These are phyloP conservation scores for Wickerhamiella vanderwaltii DNA, from an alignment of 805 yeast genomes.

Conservation along the genomic window DNA sequence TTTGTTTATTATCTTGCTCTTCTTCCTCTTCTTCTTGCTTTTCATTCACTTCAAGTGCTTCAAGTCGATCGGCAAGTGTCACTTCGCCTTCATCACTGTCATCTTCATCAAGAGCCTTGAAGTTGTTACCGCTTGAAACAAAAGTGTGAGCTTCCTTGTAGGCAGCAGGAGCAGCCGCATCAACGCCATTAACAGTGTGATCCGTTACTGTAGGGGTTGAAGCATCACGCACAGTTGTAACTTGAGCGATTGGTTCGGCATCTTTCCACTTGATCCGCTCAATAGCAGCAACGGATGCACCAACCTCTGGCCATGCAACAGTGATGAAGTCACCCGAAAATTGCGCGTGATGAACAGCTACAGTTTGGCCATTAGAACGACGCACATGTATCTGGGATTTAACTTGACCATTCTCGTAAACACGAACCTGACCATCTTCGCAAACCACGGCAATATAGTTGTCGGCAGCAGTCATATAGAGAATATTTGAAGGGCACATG, in stretches of 20 bases:
- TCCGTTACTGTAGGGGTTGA: slow-evolving; percentile 20
- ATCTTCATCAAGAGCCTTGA: slow-evolving; percentile 22
- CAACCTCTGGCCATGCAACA: slow-evolving; percentile 27
- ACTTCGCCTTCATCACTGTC: slow-evolving; percentile 29
- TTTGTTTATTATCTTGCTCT: slow-evolving; percentile 14
- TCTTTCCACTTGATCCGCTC: slow-evolving; percentile 26
- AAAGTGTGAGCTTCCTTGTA: slow-evolving; percentile 28
- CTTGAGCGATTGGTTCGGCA: slow-evolving; percentile 15
- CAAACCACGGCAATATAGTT: slow-evolving; percentile 42
- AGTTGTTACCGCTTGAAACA: slow-evolving; percentile 29
- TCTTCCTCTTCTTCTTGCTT: slow-evolving; percentile 14
- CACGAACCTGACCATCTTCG: slow-evolving; percentile 57
- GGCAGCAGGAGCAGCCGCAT: slow-evolving; percentile 34
- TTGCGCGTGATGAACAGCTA: slow-evolving; percentile 9
- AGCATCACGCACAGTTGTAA: slow-evolving; percentile 14
- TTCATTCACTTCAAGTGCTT: slow-evolving; percentile 25
- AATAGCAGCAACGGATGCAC: slow-evolving; percentile 23
- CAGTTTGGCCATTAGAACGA: slow-evolving; percentile 12
- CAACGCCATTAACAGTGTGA: slow-evolving; percentile 24
- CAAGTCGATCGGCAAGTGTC: slow-evolving; percentile 34
- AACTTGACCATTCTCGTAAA: slow-evolving; percentile 48
- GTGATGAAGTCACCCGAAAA: slow-evolving; percentile 16
- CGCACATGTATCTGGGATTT: slow-evolving; percentile 11
- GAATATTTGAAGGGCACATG: slow-evolving; percentile 56
- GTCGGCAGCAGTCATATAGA: slow-evolving; percentile 27